A percentile compares a stretch with the other conserved stretches of the same genome.
Conservation (phyloP, 108 stramenopile species). For the Epithemia pelagica region DNA sequence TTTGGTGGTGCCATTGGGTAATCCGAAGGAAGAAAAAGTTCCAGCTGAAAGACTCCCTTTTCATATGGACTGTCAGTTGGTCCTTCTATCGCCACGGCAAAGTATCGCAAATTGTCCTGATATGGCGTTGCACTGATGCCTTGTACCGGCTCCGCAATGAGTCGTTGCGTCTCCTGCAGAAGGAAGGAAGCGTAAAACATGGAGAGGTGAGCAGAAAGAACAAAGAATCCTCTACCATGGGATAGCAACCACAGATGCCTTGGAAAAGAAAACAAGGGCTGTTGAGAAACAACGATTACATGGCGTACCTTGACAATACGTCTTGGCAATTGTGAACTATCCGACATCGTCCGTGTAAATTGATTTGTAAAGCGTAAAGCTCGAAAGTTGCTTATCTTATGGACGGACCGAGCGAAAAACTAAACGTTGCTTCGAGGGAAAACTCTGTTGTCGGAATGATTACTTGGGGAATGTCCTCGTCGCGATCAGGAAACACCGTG, state of each 20-base stretch:
- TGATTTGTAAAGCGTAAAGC: too few relatives aligned
- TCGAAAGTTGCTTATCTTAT: too few relatives aligned
- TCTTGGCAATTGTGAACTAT: constrained; percentile 3
- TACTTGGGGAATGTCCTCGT: too few relatives aligned
- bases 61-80: constrained; percentile 94
- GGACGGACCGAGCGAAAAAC: too few relatives aligned
- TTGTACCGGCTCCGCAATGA: constrained; percentile 93
- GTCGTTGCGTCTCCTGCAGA: constrained; percentile 89
- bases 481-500: too few relatives aligned
- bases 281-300: not conserved
- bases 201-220: not conserved
- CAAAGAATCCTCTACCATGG: not conserved
- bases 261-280: not conserved
- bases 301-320: constrained; percentile 32
- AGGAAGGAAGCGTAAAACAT: not conserved
- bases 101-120: constrained; percentile 96
- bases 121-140: constrained; percentile 98
- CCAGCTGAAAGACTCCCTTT: constrained; percentile 86
- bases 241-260: not conserved
- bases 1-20: constrained; percentile 99
- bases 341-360: not conserved
- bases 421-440: too few relatives aligned
- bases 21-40: constrained; percentile 95
- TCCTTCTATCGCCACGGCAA: constrained; percentile 95
- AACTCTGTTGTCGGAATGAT: too few relatives aligned